These are phyloP conservation scores for Stachybotrys chartarum DNA, from an alignment of 2,329 filamentous ascomycete species.

Conservation along the genomic window DNA sequence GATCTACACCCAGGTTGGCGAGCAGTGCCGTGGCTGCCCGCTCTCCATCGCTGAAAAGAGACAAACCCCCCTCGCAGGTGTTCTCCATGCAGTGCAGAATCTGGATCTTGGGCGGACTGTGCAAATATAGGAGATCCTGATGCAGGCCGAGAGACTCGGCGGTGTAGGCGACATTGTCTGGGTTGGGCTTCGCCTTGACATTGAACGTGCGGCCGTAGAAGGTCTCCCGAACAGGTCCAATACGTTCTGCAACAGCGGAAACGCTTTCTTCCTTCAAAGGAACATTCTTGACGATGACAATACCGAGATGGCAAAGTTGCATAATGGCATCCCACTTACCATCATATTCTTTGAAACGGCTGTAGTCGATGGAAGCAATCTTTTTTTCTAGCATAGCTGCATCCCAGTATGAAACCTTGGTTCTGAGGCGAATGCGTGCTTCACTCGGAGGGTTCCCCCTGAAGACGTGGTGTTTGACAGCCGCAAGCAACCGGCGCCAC, in stretches of 20 bases:
- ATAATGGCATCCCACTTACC: not conserved
- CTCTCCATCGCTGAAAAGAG: slow-evolving; percentile 75
- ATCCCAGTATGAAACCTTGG: slow-evolving; percentile 59
- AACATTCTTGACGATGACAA: slow-evolving; percentile 71
- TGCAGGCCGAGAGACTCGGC: slow-evolving; percentile 76
- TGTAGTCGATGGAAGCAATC: slow-evolving; percentile 38
- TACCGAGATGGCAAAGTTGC: slow-evolving; percentile 52
- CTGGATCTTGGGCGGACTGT: slow-evolving; percentile 72
- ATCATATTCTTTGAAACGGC: not conserved
- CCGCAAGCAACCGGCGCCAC: not conserved
- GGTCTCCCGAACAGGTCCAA: slow-evolving; percentile 75
- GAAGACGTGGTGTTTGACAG: not conserved
- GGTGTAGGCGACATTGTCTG: slow-evolving; percentile 91
- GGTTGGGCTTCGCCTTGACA: slow-evolving; percentile 69
- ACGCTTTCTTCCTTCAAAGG: slow-evolving; percentile 54
- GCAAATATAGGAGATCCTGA: slow-evolving; percentile 87
- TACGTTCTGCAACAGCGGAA: slow-evolving; percentile 57
- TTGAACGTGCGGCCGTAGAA: slow-evolving; percentile 93
- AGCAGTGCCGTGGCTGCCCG: slow-evolving; percentile 40
- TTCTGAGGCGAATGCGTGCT: slow-evolving; percentile 55
- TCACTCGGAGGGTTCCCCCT: slow-evolving; percentile 18
- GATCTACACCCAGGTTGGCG: not conserved
- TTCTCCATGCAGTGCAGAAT: slow-evolving; percentile 86
- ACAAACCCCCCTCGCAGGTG: slow-evolving; percentile 71
- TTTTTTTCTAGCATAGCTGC: slow-evolving; percentile 32